phyloP scores from a whole-genome alignment of 2,329 filamentous ascomycete genomes.

The Zymoseptoria tritici region DNA sequence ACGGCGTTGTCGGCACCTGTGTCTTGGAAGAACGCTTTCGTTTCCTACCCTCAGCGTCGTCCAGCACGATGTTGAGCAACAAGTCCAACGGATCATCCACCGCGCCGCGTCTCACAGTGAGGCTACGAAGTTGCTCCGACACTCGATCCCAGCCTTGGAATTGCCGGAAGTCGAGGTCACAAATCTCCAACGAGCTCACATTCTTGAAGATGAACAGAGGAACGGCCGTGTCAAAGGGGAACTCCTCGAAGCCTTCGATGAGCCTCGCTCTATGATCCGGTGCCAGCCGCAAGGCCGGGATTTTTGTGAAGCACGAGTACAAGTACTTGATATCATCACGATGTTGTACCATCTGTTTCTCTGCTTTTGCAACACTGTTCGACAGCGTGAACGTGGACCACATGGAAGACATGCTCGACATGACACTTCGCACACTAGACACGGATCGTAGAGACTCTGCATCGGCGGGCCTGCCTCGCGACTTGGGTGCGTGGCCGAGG shows the following conservation, averaged over 20 bases:
- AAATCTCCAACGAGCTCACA: slow-evolving; percentile 84
- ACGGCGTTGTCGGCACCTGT: slow-evolving; percentile 65
- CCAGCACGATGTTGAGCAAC: slow-evolving; percentile 84
- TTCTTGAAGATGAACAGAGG: slow-evolving; percentile 98
- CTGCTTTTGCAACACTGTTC: slow-evolving; percentile 72
- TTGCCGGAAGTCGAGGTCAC: slow-evolving; percentile 90
- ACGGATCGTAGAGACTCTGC: slow-evolving; percentile 90
- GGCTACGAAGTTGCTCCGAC: slow-evolving; percentile 81
- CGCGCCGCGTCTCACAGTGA: slow-evolving; percentile 79
- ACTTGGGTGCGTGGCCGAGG: slow-evolving; percentile 71
- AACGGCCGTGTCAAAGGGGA: slow-evolving; percentile 94
- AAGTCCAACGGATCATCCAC: slow-evolving; percentile 88
- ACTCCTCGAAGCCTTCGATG: slow-evolving; percentile 92
- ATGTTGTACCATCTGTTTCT: slow-evolving; percentile 79
- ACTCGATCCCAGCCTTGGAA: slow-evolving; percentile 96
- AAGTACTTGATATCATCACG: slow-evolving; percentile 89
- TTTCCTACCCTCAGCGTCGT: slow-evolving; percentile 90
- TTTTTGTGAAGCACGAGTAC: slow-evolving; percentile 97
- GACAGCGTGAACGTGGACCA: slow-evolving; percentile 86
- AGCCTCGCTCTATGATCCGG: slow-evolving; percentile 89
- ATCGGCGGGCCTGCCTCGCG: slow-evolving; percentile 72
- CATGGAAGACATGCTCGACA: slow-evolving; percentile 90
- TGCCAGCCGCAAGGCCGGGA: slow-evolving; percentile 79
- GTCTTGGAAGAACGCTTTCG: slow-evolving; percentile 70
- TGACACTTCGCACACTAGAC: slow-evolving; percentile 91